Conservation (phyloP, 2,329 filamentous ascomycete genomes). For the Cyanodermella asteris region DNA sequence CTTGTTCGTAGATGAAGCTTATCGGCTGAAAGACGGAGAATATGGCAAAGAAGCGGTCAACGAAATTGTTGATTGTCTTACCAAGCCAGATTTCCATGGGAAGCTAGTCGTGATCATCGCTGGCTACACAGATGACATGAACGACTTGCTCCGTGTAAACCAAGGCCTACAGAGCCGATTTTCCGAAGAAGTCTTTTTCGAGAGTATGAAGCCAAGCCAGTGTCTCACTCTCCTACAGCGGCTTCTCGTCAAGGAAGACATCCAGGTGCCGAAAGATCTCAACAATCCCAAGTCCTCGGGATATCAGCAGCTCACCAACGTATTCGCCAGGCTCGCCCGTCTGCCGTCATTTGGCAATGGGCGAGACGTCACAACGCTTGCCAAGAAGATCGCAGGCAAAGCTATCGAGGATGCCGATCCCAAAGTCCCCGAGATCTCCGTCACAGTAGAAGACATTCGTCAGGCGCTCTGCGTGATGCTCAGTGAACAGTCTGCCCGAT, state of each 20-base stretch:
- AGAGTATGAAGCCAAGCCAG: constrained; percentile 18
- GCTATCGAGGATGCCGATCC: background rate
- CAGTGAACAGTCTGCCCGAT: background rate
- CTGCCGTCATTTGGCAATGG: constrained; percentile 39
- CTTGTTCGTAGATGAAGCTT: constrained; percentile 52
- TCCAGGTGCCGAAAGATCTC: constrained; percentile 8
- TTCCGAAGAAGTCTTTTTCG: constrained; percentile 37
- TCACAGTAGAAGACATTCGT: background rate
- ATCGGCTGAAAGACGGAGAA: constrained; percentile 34
- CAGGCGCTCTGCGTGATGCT: too few relatives aligned
- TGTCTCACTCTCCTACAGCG: constrained; percentile 25
- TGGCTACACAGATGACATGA: constrained; percentile 46
- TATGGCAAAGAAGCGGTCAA: constrained; percentile 37
- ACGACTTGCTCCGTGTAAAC: constrained; percentile 38
- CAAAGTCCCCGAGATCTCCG: constrained; percentile 1
- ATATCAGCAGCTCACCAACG: constrained; percentile 8
- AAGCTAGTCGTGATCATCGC: constrained; percentile 47
- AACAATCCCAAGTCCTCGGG: constrained; percentile 10
- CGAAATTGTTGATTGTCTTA: constrained; percentile 29
- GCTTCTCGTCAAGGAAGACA: constrained; percentile 13
- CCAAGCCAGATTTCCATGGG: constrained; percentile 32
- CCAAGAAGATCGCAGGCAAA: constrained; percentile 19
- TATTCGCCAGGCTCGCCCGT: constrained; percentile 20
- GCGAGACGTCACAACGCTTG: constrained; percentile 36
- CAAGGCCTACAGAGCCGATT: constrained; percentile 44